Evolutionary conservation across 371 early-diverging fungal species (phyloP).

Genomic region (Rhizomucor pusillus): DNA sequence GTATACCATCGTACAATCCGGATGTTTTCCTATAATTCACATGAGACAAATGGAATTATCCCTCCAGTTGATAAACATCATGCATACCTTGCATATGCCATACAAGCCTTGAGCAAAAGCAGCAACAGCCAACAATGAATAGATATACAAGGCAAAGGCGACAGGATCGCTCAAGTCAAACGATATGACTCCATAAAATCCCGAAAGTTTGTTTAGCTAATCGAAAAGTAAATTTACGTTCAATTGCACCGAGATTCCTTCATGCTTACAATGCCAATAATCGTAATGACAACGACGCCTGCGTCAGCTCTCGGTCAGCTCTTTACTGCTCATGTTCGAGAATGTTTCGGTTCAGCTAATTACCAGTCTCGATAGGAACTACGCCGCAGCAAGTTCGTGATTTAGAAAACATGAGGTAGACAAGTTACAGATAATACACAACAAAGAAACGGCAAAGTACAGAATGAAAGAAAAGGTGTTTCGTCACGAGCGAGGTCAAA

Average conservation of each 20-base stretch:
- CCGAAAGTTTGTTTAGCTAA: slow-evolving; percentile 43
- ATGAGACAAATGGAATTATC: neutral
- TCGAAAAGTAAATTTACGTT: neutral
- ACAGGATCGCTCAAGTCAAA: slow-evolving; percentile 29
- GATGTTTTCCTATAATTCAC: slow-evolving; percentile 18
- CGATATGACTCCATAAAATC: slow-evolving; percentile 42
- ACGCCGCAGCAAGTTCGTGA: slow-evolving; percentile 30
- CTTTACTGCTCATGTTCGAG: neutral
- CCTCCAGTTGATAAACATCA: neutral
- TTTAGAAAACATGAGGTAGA: slow-evolving; percentile 9
- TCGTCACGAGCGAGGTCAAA: no score
- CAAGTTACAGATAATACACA: neutral
- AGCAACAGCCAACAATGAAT: slow-evolving; percentile 26
- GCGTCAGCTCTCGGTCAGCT: neutral
- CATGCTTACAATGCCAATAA: slow-evolving; percentile 42
- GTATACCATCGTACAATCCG: slow-evolving; percentile 33
- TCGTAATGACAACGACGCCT: slow-evolving; percentile 40
- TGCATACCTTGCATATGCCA: slow-evolving; percentile 32
- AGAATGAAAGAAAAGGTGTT: slow-evolving; percentile 1
- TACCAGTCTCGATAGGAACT: slow-evolving; percentile 40
- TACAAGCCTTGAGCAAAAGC: slow-evolving; percentile 38
- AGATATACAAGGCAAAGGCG: slow-evolving; percentile 27
- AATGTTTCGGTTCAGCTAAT: neutral
- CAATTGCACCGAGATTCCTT: neutral
- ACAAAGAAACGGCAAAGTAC: neutral